A percentile compares a stretch with the other conserved stretches of the same genome.
Evolutionary conservation across 805 yeast genomes (phyloP).

Genomic region (Candida michaelii): DNA sequence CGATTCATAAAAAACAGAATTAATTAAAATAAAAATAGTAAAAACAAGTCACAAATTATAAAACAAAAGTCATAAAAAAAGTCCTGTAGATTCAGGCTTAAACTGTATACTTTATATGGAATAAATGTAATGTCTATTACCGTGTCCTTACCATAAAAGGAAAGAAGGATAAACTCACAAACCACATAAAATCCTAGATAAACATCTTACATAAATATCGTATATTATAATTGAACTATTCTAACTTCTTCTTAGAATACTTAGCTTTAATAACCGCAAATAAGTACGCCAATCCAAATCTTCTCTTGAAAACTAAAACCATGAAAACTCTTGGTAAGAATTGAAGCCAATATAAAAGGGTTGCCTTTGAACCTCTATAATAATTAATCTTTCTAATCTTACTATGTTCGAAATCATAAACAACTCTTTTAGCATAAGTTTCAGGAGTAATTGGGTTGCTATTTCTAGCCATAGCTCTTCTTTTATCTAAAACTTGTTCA

Average conservation of each 20-base stretch:
- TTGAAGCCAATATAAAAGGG: slow-evolving; percentile 30
- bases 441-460: slow-evolving; percentile 61
- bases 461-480: slow-evolving; percentile 60
- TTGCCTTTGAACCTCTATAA: slow-evolving; percentile 55
- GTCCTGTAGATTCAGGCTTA: no score
- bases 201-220: no score
- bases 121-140: no score
- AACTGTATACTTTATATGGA: no score
- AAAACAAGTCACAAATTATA: no score
- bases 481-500: slow-evolving; percentile 43
- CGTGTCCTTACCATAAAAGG: no score
- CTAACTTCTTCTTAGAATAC: slow-evolving; percentile 2
- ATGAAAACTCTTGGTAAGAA: slow-evolving; percentile 49
- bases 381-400: slow-evolving; percentile 40
- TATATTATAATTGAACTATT: no score
- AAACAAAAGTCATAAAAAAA: no score
- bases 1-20: no score
- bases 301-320: slow-evolving; percentile 39
- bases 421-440: slow-evolving; percentile 55
- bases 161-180: no score
- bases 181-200: no score
- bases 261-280: slow-evolving; percentile 21
- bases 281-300: slow-evolving; percentile 29
- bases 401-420: slow-evolving; percentile 44
- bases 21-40: no score